Conservation (phyloP, 768 basidiomycete genomes). For the Mycena galericulata region DNA sequence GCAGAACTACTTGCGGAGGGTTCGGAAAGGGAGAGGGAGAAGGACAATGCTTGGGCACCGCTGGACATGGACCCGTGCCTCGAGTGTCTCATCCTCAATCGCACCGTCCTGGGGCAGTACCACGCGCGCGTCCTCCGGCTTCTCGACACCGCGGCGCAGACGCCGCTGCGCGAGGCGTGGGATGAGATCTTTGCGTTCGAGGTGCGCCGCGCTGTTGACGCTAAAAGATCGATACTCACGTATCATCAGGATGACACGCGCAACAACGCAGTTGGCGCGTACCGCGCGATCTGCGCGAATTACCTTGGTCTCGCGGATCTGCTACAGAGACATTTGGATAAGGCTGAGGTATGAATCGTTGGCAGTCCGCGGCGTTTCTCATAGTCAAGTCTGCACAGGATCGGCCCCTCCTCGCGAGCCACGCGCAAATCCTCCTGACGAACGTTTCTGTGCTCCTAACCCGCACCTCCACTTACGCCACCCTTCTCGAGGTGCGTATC, state of each 20-base stretch:
- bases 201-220: constrained; percentile 13
- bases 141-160: constrained; percentile 27
- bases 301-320: constrained; percentile 45
- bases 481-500: constrained; percentile 43
- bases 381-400: too few species aligned
- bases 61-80: constrained; percentile 39
- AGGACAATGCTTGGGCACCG: too few species aligned
- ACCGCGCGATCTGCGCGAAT: constrained; percentile 52
- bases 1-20: constrained; percentile 44
- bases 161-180: constrained; percentile 31
- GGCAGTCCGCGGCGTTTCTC: not conserved
- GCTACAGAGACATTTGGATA: constrained; percentile 35
- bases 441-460: constrained; percentile 48
- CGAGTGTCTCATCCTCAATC: constrained; percentile 39
- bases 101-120: constrained; percentile 36
- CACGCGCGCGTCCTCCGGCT: constrained; percentile 36
- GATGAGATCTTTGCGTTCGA: constrained; percentile 37
- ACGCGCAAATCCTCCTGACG: constrained; percentile 43
- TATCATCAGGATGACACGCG: constrained; percentile 29
- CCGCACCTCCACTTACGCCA: constrained; percentile 46
- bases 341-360: constrained; percentile 36
- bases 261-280: constrained; percentile 47
- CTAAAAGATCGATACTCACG: not conserved
- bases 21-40: too few species aligned
- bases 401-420: constrained; percentile 37